phyloP scores from a whole-genome alignment of 2,329 filamentous ascomycete genomes.

The Albophoma yamanashiensis region DNA sequence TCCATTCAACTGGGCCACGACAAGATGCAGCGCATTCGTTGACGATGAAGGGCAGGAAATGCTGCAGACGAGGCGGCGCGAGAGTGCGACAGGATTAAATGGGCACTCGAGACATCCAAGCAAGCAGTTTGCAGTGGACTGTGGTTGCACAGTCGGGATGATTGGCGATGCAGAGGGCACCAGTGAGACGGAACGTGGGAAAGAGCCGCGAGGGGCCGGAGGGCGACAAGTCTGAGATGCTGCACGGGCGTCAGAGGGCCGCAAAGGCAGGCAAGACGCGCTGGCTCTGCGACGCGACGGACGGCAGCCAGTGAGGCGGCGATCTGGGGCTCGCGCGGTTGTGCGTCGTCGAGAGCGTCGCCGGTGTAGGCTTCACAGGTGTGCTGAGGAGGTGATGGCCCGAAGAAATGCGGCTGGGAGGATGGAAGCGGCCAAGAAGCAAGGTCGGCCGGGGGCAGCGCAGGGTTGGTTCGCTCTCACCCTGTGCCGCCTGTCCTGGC shows the following conservation, averaged over 20 bases:
- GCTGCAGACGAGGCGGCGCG: background rate
- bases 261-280: background rate
- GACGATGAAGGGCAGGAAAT: background rate
- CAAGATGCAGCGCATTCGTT: background rate
- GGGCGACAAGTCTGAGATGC: background rate
- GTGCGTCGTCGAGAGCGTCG: background rate
- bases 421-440: background rate
- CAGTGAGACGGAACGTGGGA: background rate
- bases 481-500: background rate
- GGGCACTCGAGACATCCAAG: slow-evolving; percentile 3
- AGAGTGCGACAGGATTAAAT: background rate
- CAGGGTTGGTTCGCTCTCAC: background rate
- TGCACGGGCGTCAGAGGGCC: background rate
- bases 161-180: background rate
- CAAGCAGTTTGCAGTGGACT: background rate
- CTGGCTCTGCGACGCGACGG: background rate
- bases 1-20: slow-evolving; percentile 8
- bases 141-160: background rate
- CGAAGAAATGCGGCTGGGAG: background rate
- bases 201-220: background rate
- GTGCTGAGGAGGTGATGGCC: background rate
- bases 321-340: background rate
- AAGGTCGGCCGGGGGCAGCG: background rate
- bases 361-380: background rate
- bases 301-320: background rate